Base-by-base conservation (phyloP, 2,329 filamentous ascomycete species). In the Geosmithia morbida region DNA sequence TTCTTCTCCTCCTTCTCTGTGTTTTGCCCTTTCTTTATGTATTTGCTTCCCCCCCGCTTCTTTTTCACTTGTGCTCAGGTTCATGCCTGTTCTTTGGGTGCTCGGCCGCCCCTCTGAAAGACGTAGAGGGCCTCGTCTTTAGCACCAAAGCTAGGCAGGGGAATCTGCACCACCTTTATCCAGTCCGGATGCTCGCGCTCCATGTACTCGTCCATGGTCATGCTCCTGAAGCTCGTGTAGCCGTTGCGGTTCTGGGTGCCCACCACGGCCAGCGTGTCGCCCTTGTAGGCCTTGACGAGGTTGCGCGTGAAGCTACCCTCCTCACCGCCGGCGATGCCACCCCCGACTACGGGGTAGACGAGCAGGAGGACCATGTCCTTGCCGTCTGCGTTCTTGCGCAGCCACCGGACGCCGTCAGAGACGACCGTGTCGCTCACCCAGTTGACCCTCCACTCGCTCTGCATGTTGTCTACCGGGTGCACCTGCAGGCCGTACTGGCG, bases 111-210 rank as follows among this genome's bases (percentile, higher is more conserved):
- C 47, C 70, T 59, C 54, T 74, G 69, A 53, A 83, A 87, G 18
- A 85, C 71, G 61, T 80, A 87, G 48, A 87, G 56, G 0, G 79
- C 83, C 63, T 88, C 83, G 55, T 88, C 84, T 60, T 87, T 87
- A 26, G 80, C 83, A 2, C 82, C 77, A 62, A 87, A 87, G 59
- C 81, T 85, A 19, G 83, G 83, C 57, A 88, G 59, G 3, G 83
- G 72, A 51, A 87, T 69, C 64, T 83, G 79, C 14, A 76, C 69
- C 2, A 75, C 68, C 59, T 75, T 73, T 45, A 71, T 68, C 74
- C 79, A 87, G 1, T 66, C 68, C 22, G 57, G 59, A 54, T 76
- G 70, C 56, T 81, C 74, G 44, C 60, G 64, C 50, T 63, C 71
- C 65, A 87, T 79, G 66, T 78, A 87, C 56, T 80, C 71, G 54